Evolutionary conservation across 805 yeast species (phyloP), one percentile per base, ranked within the genome.

Genomic region (Hanseniaspora clermontiae): DNA sequence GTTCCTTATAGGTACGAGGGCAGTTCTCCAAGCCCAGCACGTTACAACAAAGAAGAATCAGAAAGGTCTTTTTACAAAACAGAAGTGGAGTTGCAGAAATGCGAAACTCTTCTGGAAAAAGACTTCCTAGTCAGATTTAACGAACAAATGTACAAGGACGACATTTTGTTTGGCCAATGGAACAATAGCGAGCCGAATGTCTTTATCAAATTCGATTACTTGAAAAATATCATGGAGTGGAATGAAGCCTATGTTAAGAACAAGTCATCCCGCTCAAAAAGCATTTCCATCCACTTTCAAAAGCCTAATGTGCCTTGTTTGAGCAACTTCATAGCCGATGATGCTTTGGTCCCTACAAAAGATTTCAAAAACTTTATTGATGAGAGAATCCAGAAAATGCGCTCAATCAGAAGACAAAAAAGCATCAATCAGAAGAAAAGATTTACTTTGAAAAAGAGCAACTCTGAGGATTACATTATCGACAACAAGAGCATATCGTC

Each of bases 201-300:
- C 5, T 50, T 50, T 17, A 40, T 50, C 7, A 50, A 42, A 19
- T 50, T 39, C 19, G 32, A 37, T 5, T 40, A 50, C 15, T 42
- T 50, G 12, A 50, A 42, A 34, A 50, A 50, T 32, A 32, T 50
- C 4, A 5, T 50, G 42, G 54, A 50, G 14, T 32, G 38, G 42
- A 20, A 37, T n/a, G 46, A 49, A 10, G 27, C 15, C 10, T 31
- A 8, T 12, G 17, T 20, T n/a, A 14, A 47, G 12, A 34, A n/a
- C 34, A 12, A 34, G 34, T n/a, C 11, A 6, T 17, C 24, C 15
- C 24, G 15, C 6, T 24, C 31, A 3, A 24, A 5, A 15, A n/a
- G 19, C n/a, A 24, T 42, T n/a, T 45, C 48, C 8, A 19, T 45
- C 2, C 12, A 45, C 14, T 15, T 29, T 11, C 20, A 45, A 29